Evolutionary conservation across 768 basidiomycete genomes (phyloP).

Genomic region (Strobilomyces dryophilus): DNA sequence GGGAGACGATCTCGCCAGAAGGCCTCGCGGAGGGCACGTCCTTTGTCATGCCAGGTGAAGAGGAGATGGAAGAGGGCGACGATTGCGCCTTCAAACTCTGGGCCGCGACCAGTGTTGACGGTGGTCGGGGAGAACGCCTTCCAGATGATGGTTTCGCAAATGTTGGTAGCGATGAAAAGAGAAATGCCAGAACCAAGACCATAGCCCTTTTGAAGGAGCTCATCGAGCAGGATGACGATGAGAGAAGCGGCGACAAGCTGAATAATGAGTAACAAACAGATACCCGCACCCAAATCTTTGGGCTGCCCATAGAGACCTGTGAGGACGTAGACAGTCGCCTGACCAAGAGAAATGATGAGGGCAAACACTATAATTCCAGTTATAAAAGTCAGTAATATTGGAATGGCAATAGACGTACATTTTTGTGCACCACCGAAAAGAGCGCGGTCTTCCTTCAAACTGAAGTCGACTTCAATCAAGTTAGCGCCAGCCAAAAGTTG

Average conservation of each 20-base stretch:
- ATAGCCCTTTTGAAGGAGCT: conserved; percentile 98
- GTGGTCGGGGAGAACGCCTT: conserved; percentile 99
- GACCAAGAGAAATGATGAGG: conserved; percentile 92
- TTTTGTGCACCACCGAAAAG: conserved; percentile 97
- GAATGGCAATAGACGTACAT: conserved; percentile 47
- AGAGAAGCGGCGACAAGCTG: conserved; percentile 92
- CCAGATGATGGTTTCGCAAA: conserved; percentile 99
- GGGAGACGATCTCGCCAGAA: conserved; percentile 97
- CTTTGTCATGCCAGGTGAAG: conserved; percentile 98
- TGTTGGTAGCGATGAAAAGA: conserved; percentile 99
- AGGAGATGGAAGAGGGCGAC: conserved; percentile 95
- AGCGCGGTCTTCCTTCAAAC: conserved; percentile 93
- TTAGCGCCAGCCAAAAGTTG: conserved; percentile 97
- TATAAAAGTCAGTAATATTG: neutral
- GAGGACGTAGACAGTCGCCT: conserved; percentile 94
- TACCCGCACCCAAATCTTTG: conserved; percentile 88
- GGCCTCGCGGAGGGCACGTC: conserved; percentile 92
- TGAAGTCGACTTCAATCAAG: conserved; percentile 96
- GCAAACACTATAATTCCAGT: conserved; percentile 71
- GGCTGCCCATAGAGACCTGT: conserved; percentile 97
- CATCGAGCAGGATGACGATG: conserved; percentile 97
- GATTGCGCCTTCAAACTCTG: conserved; percentile 97
- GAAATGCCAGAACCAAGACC: conserved; percentile 98
- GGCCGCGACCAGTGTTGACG: conserved; percentile 95
- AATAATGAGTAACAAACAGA: conserved; percentile 94